Conservation (phyloP, 306 rosid genomes). For the Ochetophila trinervis region DNA sequence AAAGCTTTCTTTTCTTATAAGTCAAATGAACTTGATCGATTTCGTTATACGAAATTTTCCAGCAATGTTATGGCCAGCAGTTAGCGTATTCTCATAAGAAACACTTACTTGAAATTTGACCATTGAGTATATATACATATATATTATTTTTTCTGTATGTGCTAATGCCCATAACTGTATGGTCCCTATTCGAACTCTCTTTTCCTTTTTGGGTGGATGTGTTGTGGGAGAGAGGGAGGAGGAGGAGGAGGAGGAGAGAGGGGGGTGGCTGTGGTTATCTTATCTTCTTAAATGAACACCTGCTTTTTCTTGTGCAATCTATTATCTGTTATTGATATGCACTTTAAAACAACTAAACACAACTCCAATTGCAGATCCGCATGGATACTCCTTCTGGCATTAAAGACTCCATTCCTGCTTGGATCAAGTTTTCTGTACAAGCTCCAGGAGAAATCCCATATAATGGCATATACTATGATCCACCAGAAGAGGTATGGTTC, state of each 20-base stretch:
- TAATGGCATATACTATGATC: conserved; percentile 88
- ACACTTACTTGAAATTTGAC: background rate
- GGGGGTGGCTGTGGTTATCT: too few relatives aligned
- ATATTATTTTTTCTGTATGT: background rate
- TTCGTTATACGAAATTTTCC: background rate
- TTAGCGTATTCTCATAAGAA: background rate
- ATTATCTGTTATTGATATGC: too few relatives aligned
- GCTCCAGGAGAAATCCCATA: conserved; percentile 95
- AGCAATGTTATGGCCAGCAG: too few relatives aligned
- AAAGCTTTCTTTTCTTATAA: background rate
- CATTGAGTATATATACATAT: too few relatives aligned
- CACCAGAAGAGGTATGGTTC: conserved; percentile 85
- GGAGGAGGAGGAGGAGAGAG: too few relatives aligned
- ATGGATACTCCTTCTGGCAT: conserved; percentile 95
- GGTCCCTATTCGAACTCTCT: background rate
- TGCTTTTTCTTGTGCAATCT: too few relatives aligned
- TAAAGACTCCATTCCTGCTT: conserved; percentile 96
- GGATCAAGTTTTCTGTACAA: conserved; percentile 96
- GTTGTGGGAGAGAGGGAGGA: too few relatives aligned
- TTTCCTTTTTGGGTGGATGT: too few relatives aligned
- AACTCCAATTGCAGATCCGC: conserved; percentile 59
- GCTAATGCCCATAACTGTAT: conserved; percentile 17
- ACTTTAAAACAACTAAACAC: too few relatives aligned
- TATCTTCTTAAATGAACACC: too few relatives aligned
- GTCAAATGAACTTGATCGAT: background rate